Conservation (phyloP, 257 asterid genomes). For the Schizonepeta tenuifolia region DNA sequence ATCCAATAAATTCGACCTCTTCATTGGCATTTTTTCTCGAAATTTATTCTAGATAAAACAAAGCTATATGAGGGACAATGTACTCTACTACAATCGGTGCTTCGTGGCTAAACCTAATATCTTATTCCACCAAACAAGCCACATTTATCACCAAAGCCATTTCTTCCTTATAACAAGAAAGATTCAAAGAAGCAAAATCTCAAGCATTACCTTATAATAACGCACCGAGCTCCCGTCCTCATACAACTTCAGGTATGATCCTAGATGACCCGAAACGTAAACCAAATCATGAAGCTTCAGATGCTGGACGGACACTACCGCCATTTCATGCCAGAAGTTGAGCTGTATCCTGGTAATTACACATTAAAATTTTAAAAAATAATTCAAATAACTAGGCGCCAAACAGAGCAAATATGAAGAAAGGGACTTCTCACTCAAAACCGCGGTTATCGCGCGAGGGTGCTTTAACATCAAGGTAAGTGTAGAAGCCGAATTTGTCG, state of each 20-base stretch:
- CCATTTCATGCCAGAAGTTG: conserved; percentile 63
- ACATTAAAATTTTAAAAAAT: not conserved
- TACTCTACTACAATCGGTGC: not conserved
- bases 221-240: conserved; percentile 35
- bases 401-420: not conserved
- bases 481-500: conserved; percentile 42
- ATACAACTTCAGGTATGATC: conserved; percentile 45
- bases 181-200: conserved; percentile 9
- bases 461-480: conserved; percentile 44
- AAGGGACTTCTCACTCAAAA: conserved; percentile 43
- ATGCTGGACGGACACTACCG: conserved; percentile 54
- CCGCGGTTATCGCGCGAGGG: conserved; percentile 28
- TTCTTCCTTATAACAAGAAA: conserved; percentile 9
- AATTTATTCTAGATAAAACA: not conserved
- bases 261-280: conserved; percentile 64
- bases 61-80: not conserved
- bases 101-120: no score
- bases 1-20: no score
- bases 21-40: no score
- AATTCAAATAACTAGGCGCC: not conserved
- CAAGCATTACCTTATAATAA: not conserved
- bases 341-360: conserved; percentile 52
- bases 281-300: conserved; percentile 62
- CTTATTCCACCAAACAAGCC: not conserved
- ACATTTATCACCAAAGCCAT: not conserved